Evolutionary conservation across 192 early-diverging fungal genomes (phyloP).

Genomic region (Coemansia erecta): DNA sequence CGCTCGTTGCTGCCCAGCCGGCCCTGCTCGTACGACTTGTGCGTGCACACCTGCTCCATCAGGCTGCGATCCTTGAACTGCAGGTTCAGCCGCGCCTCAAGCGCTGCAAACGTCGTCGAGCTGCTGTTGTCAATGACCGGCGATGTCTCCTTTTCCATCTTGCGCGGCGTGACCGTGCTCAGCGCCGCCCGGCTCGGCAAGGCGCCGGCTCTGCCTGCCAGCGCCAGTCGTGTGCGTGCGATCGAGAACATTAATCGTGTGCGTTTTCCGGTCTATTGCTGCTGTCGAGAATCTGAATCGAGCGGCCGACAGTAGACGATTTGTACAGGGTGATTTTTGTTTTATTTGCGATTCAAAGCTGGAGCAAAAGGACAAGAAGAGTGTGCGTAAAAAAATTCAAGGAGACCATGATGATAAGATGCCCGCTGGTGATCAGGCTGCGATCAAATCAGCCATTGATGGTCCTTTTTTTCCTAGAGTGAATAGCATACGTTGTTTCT

Average conservation of each 20-base stretch:
- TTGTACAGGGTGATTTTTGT: no score
- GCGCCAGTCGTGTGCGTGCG: conserved; percentile 12
- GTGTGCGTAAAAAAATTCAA: neutral
- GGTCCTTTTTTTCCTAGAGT: no score
- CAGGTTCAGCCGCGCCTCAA: conserved; percentile 50
- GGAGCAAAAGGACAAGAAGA: neutral
- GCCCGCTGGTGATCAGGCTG: no score
- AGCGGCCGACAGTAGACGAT: no score
- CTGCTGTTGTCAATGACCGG: conserved; percentile 17
- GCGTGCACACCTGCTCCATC: conserved; percentile 60
- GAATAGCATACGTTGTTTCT: no score
- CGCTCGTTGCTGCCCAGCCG: conserved; percentile 53
- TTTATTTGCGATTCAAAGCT: neutral
- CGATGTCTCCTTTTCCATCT: conserved; percentile 26
- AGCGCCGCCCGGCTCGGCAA: conserved; percentile 8
- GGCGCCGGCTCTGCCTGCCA: neutral
- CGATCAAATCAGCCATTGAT: no score
- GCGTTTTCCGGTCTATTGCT: neutral
- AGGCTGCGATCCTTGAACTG: conserved; percentile 46
- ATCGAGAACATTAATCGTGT: conserved; percentile 9
- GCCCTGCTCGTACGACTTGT: conserved; percentile 55
- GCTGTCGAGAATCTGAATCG: no score
- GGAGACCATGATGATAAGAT: conserved; percentile 19
- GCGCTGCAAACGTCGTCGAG: conserved; percentile 32
- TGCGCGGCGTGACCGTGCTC: conserved; percentile 39